A percentile compares a stretch with the other conserved stretches of the same genome.
Evolutionary conservation across 805 yeast genomes (phyloP).

Genomic region (Saturnispora gosingensis): DNA sequence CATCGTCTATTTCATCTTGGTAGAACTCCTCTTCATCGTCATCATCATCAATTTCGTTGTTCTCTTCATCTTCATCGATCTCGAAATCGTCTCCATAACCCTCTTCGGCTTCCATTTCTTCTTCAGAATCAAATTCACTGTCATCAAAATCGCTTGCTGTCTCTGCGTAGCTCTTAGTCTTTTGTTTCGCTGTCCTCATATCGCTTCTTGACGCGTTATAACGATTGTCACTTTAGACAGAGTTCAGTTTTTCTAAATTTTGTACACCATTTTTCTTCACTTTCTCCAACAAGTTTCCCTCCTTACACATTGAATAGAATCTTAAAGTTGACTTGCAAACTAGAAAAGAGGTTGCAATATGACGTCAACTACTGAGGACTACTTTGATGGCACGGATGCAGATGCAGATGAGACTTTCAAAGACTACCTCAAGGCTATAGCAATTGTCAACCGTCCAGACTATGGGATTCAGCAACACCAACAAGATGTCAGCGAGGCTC

Average conservation of each 20-base stretch:
- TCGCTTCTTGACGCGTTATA: background rate
- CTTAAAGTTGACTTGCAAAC: background rate
- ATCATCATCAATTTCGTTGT: slow-evolving; percentile 2
- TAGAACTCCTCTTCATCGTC: slow-evolving; percentile 9
- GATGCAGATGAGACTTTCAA: slow-evolving; percentile 12
- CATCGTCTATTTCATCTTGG: slow-evolving; percentile 4
- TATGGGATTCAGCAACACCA: slow-evolving; percentile 9
- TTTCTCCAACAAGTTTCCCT: background rate
- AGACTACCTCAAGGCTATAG: slow-evolving; percentile 13
- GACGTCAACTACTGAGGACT: slow-evolving; percentile 6
- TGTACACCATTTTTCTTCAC: background rate
- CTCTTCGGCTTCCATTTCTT: slow-evolving; percentile 12
- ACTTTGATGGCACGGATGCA: background rate
- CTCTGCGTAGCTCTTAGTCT: background rate
- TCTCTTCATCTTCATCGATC: slow-evolving; percentile 8
- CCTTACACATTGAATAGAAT: background rate
- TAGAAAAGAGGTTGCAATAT: background rate
- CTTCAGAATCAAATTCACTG: slow-evolving; percentile 11
- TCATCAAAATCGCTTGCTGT: slow-evolving; percentile 5
- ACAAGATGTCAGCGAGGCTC: background rate
- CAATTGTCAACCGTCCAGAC: background rate
- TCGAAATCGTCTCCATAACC: slow-evolving; percentile 6
- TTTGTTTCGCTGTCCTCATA: background rate
- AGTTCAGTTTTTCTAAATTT: background rate
- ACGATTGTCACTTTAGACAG: background rate